Evolutionary conservation across 306 rosid genomes (phyloP), one percentile per base, ranked within the genome.

Genomic region (Quercus parvula): DNA sequence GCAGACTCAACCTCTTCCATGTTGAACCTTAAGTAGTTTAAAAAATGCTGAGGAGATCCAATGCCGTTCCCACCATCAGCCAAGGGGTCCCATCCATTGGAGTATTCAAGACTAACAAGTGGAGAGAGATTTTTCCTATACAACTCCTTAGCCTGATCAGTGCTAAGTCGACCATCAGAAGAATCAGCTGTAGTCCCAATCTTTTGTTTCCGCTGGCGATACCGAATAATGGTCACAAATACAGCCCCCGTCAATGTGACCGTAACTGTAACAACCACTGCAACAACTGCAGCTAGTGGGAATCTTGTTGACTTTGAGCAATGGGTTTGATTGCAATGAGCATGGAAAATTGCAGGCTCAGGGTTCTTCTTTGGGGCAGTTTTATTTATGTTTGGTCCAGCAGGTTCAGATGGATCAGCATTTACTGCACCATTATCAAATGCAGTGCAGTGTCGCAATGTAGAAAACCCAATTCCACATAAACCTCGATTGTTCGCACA

Each of bases 1-100:
- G 98, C 99, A 59, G 98, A 90, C 81, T 95, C 99, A 51, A 95
- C 88, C 79, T 95, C 99, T 73, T 95, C 98, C 82, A 95, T 85
- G 79, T 90, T 95, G 76, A 86, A 93, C 83, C 91, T 89, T 41
- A 74, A 87, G 38, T 77, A 57, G 63, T 78, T 83, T 5, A 89
- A 85, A 82, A 74, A 75, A 51, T 88, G 92, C 75, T 85, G 87
- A 52, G 89, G 82, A 79, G 81, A 82, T 22, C 92, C 90, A 55
- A 69, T 74, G 12, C 89, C 85, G 35, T 84, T 81, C 73, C 79
- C 87, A 10, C 84, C 85, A 62, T 85, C 90, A 41, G 87, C 84
- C 75, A 88, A 41, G 41, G 97, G 83, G 89, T 89, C 94, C 93
- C 98, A 93, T 73, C 94, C 96, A 67, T 82, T 90, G 12, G 85